Base-by-base conservation (phyloP, 2,329 filamentous ascomycete species). In the Ophiostoma populinum region DNA sequence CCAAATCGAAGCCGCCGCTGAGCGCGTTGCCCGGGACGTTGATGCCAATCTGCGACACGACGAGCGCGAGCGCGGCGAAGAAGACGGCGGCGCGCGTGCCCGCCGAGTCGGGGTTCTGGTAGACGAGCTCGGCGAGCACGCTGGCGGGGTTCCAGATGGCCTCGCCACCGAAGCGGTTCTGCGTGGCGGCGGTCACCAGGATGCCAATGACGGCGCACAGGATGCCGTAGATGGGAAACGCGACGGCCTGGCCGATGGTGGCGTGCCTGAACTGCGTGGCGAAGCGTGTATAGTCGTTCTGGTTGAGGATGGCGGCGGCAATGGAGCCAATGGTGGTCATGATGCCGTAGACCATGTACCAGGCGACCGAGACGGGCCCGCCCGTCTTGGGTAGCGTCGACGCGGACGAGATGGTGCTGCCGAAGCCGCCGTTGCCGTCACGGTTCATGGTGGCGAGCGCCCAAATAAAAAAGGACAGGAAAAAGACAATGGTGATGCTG, bases 281-380 rank as follows among this genome's bases (percentile, higher is more conserved):
- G 12, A 30, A 30, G 20, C 28, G 28, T 6, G 28, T 18, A 20
- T 30, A 30, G 28, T 30, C 28, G 28, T 30, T 30, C 28, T 30
- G 28, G 28, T 30, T 30, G 9, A 30, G 28, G 18, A 30, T 30
- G 12, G 17, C 28, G 28, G 28, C 28, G 17, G 18, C 17, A 9
- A 30, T 30, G 11, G 28, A 30, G 18, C 28, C 28, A n/a, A 30
- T 30, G 28, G 17, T 30, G 2, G 28, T 19, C 28, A 30, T 30
- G 28, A 30, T 30, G 1, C 28, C 28, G 12, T 30, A 30, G 17
- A 30, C 11, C 28, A 30, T 30, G 28, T 30, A 30, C 28, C 28
- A 30, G 18, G 28, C 28, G 6, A 30, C 28, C 5, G 28, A 30
- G 11, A 19, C 28, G 12, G 28, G 28, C 2, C 28, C 10, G 12